Percentiles rank a stretch among this genome's conserved stretches.
Conservation (phyloP, 2,329 filamentous ascomycete genomes). For the Colletotrichum navitas region DNA sequence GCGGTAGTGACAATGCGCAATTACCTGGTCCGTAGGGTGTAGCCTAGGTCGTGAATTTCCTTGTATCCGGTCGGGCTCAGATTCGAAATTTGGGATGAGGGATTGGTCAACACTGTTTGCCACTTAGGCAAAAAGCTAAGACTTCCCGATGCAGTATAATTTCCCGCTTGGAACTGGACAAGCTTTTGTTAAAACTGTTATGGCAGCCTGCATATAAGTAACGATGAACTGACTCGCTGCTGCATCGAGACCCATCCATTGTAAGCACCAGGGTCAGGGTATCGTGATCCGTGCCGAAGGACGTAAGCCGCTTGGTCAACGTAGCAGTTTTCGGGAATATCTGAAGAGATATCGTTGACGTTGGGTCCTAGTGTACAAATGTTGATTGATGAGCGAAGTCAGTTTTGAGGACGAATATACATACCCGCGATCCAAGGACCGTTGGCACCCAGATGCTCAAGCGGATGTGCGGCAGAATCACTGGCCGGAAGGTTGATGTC, state of each 20-base stretch:
- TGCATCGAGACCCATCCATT: constrained; percentile 65
- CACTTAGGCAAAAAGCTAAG: constrained; percentile 70
- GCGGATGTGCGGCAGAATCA: constrained; percentile 53
- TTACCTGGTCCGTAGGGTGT: constrained; percentile 60
- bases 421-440: constrained; percentile 65
- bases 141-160: constrained; percentile 65
- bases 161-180: constrained; percentile 62
- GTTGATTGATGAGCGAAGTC: not conserved
- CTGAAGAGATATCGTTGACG: constrained; percentile 65
- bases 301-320: constrained; percentile 73
- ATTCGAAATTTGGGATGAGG: constrained; percentile 68
- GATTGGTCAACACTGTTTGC: constrained; percentile 68
- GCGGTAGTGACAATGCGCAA: not conserved
- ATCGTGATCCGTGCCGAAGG: constrained; percentile 72
- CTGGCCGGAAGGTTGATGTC: constrained; percentile 47
- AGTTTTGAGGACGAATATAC: constrained; percentile 17
- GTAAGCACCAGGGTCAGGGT: constrained; percentile 72
- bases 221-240: constrained; percentile 52
- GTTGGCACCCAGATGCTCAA: constrained; percentile 65
- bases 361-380: constrained; percentile 60
- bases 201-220: not conserved
- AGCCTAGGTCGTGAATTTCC: constrained; percentile 69
- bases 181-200: not conserved
- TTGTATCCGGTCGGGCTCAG: constrained; percentile 73
- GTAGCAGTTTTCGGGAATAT: constrained; percentile 67